Evolutionary conservation across 2,329 filamentous ascomycete genomes (phyloP), one percentile per base, ranked within the genome.

Genomic region (Scedosporium aurantiacum): DNA sequence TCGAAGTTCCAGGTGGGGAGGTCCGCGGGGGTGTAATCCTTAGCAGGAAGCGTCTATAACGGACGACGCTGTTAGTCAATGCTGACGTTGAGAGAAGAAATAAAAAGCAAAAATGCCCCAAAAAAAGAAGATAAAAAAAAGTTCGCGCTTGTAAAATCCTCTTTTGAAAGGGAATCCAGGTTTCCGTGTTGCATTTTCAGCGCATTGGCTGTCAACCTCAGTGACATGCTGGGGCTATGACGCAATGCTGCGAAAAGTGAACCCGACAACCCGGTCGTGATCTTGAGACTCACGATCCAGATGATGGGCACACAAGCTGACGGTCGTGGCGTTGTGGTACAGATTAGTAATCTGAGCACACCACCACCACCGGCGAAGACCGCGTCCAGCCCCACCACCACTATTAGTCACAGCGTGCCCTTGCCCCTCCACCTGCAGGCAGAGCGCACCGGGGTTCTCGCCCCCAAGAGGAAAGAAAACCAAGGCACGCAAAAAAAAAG

Each of bases 1-100:
- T 81, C 79, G 61, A 81, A 81, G 74, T 81, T 81, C 79, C 79
- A 81, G 65, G 78, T 76, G 61, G 81, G 79, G 58, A 83, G 79
- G 60, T 82, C 78, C 60, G 79, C 75, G 27, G 79, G 74, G 64
- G 73, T 76, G 75, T 80, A 80, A 2, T 75, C 73, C 70, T 81
- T 71, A 68, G 76, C 74, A 54, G 75, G 73, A 40, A 83, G 76
- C 60, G 81, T 83, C 80, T 82, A 66, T 16, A 57, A 14, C 7
- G 23, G n/a, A 16, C 4, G 23, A 5, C 23, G 14, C 1, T 14
- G 43, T 60, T 60, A 60, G 57, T 25, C 16, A 10, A 21, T 4
- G n/a, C 16, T 18, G 6, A 6, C 3, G 8, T n/a, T 25, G 2
- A 52, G 12, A 21, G 4, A 25, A 52, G 1, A 52, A 21, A 52